Conservation (phyloP, 2,329 filamentous ascomycete genomes). For the Curvularia lunata region DNA sequence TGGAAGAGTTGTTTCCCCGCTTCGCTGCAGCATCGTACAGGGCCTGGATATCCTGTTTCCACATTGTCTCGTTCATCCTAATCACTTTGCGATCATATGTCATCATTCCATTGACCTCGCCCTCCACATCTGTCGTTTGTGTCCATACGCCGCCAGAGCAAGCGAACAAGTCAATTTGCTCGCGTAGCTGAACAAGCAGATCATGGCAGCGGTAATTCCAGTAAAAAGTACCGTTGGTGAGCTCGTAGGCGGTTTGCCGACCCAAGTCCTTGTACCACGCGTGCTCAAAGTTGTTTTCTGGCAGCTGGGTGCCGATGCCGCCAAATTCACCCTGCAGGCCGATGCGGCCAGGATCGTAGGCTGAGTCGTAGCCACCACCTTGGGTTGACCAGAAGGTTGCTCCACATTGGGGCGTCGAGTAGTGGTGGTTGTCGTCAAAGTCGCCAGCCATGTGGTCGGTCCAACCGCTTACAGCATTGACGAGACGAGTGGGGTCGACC, state of each 20-base stretch:
- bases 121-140: slow-evolving; percentile 76
- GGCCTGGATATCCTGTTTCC: slow-evolving; percentile 65
- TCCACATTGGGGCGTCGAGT: slow-evolving; percentile 73
- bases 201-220: slow-evolving; percentile 72
- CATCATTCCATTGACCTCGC: slow-evolving; percentile 74
- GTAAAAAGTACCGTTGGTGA: slow-evolving; percentile 62
- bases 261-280: slow-evolving; percentile 67
- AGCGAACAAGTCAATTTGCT: slow-evolving; percentile 61
- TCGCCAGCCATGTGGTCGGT: slow-evolving; percentile 71
- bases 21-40: slow-evolving; percentile 60
- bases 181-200: slow-evolving; percentile 55
- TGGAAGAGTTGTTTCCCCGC: slow-evolving; percentile 10
- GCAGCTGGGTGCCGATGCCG: slow-evolving; percentile 69
- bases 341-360: slow-evolving; percentile 62
- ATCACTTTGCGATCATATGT: slow-evolving; percentile 71
- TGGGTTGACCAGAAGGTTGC: slow-evolving; percentile 69
- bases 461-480: slow-evolving; percentile 71
- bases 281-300: slow-evolving; percentile 58
- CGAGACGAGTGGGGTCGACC: slow-evolving; percentile 68
- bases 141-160: slow-evolving; percentile 75
- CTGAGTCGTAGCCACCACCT: slow-evolving; percentile 60
- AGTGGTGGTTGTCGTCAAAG: slow-evolving; percentile 72
- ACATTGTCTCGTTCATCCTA: slow-evolving; percentile 63
- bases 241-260: slow-evolving; percentile 70
- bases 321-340: slow-evolving; percentile 75